These are phyloP conservation scores for Candolleomyces eurysporus DNA, from an alignment of 768 basidiomycete species.

Conservation along the genomic window DNA sequence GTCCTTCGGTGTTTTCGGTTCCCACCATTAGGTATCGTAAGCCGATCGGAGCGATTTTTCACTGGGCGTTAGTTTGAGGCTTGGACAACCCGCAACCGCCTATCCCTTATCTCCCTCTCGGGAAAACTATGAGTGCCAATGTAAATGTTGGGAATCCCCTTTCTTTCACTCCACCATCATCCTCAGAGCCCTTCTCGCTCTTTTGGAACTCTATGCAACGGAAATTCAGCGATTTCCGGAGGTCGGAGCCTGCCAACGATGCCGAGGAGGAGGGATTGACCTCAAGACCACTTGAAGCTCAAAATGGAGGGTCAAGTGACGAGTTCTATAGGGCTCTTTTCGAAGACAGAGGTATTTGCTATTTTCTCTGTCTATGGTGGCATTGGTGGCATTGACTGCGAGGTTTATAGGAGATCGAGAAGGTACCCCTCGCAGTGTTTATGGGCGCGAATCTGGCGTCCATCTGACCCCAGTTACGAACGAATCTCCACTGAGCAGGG, in stretches of 20 bases:
- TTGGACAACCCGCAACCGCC: neutral
- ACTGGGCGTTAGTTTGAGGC: too few species aligned
- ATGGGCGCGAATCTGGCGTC: neutral
- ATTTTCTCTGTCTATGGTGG: neutral
- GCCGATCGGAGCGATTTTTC: too few species aligned
- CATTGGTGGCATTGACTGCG: neutral
- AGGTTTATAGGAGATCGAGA: neutral
- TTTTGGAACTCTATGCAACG: neutral
- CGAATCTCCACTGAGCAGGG: conserved; percentile 46
- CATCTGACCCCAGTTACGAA: conserved; percentile 21
- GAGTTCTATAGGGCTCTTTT: neutral
- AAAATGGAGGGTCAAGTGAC: too few species aligned
- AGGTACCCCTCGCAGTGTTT: neutral
- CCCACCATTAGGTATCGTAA: too few species aligned
- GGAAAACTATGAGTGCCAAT: neutral
- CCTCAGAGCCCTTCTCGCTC: neutral
- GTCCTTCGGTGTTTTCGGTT: too few species aligned
- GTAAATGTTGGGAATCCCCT: neutral
- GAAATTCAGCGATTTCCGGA: neutral
- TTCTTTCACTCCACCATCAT: neutral
- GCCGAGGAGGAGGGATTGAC: neutral
- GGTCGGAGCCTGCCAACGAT: neutral
- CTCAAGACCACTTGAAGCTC: neutral
- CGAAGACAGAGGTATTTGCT: neutral
- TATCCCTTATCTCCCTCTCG: neutral